Base-by-base conservation (phyloP, 495 filamentous ascomycete genomes). In the Staphylotrichum longicolle region DNA sequence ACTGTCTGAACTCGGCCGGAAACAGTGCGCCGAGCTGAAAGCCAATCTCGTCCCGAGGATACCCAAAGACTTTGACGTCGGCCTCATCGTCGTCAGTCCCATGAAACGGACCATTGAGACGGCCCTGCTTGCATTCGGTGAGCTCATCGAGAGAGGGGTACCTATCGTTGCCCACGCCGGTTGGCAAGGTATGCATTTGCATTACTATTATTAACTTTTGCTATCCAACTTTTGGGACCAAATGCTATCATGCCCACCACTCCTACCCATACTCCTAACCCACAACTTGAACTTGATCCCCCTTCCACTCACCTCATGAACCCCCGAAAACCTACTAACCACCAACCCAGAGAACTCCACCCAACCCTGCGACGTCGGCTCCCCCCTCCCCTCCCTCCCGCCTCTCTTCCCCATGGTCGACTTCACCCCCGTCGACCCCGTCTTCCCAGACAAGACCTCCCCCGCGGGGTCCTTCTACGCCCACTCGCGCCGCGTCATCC, bases 101-200 rank as follows among this genome's bases (percentile, higher is more conserved):
- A 82, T 86, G 80, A 69, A 77, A 12, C 74, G 85, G 12, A 85
- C 83, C 4, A 68, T 87, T 6, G 78, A 88, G 68, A 88, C 85
- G 1, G 78, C 82, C 1, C 67, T 76, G 34, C 67, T 78, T 11
- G 74, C 76, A 0, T 73, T 86, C 27, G 77, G 75, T 15, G 81
- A 78, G 73, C 70, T 86, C 44, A 73, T 84, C 50, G 75, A 80
- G 50, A 70, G 75, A 46, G 82, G 80, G 4, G 66, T 86, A 12
- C 79, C 78, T 34, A 74, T 86, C 27, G 67, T 77, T 20, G 77
- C 82, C 2, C 75, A 85, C 54, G 78, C 84, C 2, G 75, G 75
- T 33, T 82, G 80, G 81, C 80, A 82, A 75, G 77, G 77, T 79
- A 69, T 7, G 42, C 11, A 14, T 32, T 3, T 0, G 20, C 42